Conservation (phyloP, 257 asterid genomes). For the Solanum appendiculatum region DNA sequence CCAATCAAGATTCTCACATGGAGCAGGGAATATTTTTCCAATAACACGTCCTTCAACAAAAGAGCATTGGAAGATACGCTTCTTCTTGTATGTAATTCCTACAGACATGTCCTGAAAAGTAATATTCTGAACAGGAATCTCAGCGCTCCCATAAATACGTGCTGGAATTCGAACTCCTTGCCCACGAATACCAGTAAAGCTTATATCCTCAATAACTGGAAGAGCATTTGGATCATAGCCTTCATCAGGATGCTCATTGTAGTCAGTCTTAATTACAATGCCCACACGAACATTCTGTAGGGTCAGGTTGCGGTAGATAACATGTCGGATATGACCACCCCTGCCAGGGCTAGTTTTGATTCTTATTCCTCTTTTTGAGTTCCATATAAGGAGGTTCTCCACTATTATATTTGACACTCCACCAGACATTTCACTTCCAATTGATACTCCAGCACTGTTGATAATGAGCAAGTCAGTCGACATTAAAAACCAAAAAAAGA, state of each 20-base stretch:
- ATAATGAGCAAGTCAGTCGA: constrained; percentile 11
- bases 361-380: constrained; percentile 80
- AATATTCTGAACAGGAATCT: constrained; percentile 59
- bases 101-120: constrained; percentile 65
- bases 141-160: constrained; percentile 76
- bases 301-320: constrained; percentile 62
- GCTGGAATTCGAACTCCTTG: constrained; percentile 81
- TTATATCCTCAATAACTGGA: constrained; percentile 57
- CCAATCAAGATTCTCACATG: constrained; percentile 76
- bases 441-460: constrained; percentile 88
- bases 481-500: background rate
- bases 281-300: constrained; percentile 82
- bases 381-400: constrained; percentile 74
- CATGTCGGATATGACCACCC: constrained; percentile 67
- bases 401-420: constrained; percentile 67
- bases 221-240: constrained; percentile 72
- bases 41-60: constrained; percentile 72
- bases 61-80: constrained; percentile 79
- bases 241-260: constrained; percentile 79
- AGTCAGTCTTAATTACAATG: constrained; percentile 76
- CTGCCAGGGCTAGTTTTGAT: constrained; percentile 84
- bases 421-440: constrained; percentile 97
- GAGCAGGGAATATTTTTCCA: constrained; percentile 70
- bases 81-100: constrained; percentile 86
- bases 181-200: constrained; percentile 63